These are phyloP conservation scores for Grosmannia serpens DNA, from an alignment of 2,329 filamentous ascomycete genomes.

Conservation along the genomic window DNA sequence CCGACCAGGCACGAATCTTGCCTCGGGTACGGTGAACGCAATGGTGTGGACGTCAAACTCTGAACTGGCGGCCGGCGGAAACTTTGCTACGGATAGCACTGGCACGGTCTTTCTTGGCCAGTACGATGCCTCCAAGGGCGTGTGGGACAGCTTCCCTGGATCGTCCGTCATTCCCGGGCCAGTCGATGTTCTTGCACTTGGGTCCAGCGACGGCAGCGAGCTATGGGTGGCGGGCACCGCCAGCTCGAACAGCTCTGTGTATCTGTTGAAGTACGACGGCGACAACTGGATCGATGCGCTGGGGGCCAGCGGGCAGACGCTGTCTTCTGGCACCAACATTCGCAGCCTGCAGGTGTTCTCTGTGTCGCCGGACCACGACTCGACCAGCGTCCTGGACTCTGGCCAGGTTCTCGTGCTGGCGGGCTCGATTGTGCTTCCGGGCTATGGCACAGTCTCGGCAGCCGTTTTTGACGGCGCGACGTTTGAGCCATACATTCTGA, in stretches of 20 bases:
- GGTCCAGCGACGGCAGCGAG: slow-evolving; percentile 57
- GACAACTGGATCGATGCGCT: slow-evolving; percentile 41
- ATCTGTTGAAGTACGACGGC: slow-evolving; percentile 74
- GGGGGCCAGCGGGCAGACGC: slow-evolving; percentile 46
- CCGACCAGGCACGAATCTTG: slow-evolving; percentile 60
- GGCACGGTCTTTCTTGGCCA: slow-evolving; percentile 52
- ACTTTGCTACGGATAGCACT: slow-evolving; percentile 57
- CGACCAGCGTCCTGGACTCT: slow-evolving; percentile 50
- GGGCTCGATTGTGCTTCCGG: slow-evolving; percentile 65
- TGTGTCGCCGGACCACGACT: slow-evolving; percentile 55
- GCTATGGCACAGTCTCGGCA: slow-evolving; percentile 72
- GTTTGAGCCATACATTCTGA: slow-evolving; percentile 70
- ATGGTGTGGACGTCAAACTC: slow-evolving; percentile 68
- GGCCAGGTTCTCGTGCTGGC: slow-evolving; percentile 69
- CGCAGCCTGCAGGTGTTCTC: slow-evolving; percentile 73
- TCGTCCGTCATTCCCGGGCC: slow-evolving; percentile 63
- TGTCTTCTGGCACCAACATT: slow-evolving; percentile 57
- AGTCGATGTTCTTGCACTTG: slow-evolving; percentile 63
- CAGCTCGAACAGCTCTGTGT: slow-evolving; percentile 51
- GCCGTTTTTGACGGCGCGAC: slow-evolving; percentile 77
- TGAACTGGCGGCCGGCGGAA: slow-evolving; percentile 65
- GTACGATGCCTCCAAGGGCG: slow-evolving; percentile 56
- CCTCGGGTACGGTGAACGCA: slow-evolving; percentile 54
- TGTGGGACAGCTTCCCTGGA: slow-evolving; percentile 53
- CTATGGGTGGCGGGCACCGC: slow-evolving; percentile 74